Percentiles rank a stretch among this genome's conserved stretches.
These are phyloP conservation scores for Naganishia vishniacii DNA, from an alignment of 768 basidiomycete species.

Conservation along the genomic window DNA sequence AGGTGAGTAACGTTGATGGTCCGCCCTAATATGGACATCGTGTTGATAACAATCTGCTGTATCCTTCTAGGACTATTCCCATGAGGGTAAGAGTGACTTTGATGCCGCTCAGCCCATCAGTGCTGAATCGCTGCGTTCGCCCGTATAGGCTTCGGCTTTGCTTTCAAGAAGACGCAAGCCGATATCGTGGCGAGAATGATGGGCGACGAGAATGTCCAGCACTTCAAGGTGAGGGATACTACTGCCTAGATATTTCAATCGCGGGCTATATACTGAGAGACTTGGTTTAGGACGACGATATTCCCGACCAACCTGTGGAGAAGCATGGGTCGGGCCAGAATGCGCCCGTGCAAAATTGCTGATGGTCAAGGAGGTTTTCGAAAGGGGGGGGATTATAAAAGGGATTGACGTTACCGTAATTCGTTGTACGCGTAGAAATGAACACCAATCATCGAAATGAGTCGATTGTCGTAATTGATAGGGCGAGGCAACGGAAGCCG, in stretches of 20 bases:
- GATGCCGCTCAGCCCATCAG: not conserved
- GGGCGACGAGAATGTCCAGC: constrained; percentile 29
- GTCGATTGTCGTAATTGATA: too few relatives aligned
- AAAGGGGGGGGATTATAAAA: too few relatives aligned
- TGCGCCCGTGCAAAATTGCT: constrained; percentile 19
- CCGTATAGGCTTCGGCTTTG: constrained; percentile 47
- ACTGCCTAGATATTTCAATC: too few relatives aligned
- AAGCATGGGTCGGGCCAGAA: constrained; percentile 23
- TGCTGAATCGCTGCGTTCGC: not conserved
- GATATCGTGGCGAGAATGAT: constrained; percentile 42
- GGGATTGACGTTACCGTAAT: too few relatives aligned
- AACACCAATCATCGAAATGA: too few relatives aligned
- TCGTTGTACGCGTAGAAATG: too few relatives aligned
- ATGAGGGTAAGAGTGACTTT: constrained; percentile 33
- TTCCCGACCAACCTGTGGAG: constrained; percentile 19
- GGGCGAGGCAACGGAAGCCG: too few relatives aligned
- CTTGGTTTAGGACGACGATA: constrained; percentile 14
- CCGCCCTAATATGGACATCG: not conserved
- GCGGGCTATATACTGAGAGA: too few relatives aligned
- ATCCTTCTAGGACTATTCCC: constrained; percentile 48
- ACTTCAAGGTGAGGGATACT: constrained; percentile 35
- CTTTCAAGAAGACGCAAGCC: constrained; percentile 52
- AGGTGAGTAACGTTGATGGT: constrained; percentile 24
- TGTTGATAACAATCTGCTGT: not conserved
- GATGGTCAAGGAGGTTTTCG: too few relatives aligned